Evolutionary conservation across 495 filamentous ascomycete species (phyloP).

Genomic region (Penicillium flavigenum): DNA sequence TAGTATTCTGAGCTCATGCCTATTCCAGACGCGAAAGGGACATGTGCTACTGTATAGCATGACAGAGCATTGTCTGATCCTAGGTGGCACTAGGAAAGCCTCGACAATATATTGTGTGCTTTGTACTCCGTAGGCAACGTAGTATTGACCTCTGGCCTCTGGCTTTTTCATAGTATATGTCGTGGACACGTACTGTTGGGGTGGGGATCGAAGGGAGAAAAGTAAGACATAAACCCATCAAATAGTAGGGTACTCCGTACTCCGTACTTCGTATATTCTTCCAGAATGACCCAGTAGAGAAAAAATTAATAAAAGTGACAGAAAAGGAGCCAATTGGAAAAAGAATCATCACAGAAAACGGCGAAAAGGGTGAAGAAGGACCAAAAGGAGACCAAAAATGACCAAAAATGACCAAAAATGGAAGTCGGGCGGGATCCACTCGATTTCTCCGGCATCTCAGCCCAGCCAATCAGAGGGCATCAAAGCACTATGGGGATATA

Average conservation of each 20-base stretch:
- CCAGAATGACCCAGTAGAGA: background rate
- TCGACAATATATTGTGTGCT: background rate
- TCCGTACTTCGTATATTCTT: background rate
- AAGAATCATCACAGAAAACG: background rate
- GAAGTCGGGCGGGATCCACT: background rate
- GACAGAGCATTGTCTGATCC: background rate
- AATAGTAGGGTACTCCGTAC: background rate
- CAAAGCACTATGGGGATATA: too few species aligned
- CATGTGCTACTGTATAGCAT: background rate
- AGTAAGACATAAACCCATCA: background rate
- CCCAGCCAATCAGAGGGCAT: slow-evolving; percentile 4
- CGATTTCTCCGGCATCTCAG: slow-evolving; percentile 1
- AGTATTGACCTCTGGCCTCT: background rate
- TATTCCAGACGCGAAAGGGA: background rate
- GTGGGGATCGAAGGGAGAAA: background rate
- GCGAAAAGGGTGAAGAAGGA: background rate
- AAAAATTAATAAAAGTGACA: too few species aligned
- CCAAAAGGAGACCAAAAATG: background rate
- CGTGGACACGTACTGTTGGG: too few species aligned
- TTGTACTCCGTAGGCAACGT: background rate
- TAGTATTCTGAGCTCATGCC: too few species aligned
- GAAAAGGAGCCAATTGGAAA: background rate
- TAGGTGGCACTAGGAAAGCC: background rate
- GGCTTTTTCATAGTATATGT: too few species aligned
- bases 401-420: background rate